phyloP scores from a whole-genome alignment of 179 eudicot species.

The Nepenthes alata region DNA sequence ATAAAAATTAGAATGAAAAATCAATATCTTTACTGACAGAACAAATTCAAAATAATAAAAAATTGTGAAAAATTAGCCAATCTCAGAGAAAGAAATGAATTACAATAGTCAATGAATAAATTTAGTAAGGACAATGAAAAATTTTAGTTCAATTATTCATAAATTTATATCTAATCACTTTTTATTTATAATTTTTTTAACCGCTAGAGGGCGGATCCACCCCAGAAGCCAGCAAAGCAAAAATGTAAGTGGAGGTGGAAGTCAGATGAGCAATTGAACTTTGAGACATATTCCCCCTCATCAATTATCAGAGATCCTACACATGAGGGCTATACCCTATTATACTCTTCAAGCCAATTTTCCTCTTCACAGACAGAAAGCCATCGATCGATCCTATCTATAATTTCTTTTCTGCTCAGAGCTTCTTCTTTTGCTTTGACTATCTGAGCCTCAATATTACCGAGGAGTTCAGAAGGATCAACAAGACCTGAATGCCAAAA shows the following conservation, averaged over 20 bases:
- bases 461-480: slow-evolving; percentile 53
- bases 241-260: no score
- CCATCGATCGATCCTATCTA: slow-evolving; percentile 54
- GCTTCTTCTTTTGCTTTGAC: slow-evolving; percentile 49
- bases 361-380: slow-evolving; percentile 65
- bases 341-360: slow-evolving; percentile 66
- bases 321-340: slow-evolving; percentile 23
- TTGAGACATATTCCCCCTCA: not conserved
- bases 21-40: no score
- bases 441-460: slow-evolving; percentile 49
- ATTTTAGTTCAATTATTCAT: no score
- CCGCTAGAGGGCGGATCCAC: no score
- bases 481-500: slow-evolving; percentile 35
- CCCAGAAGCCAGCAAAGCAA: no score
- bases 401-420: slow-evolving; percentile 49
- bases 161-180: no score
- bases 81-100: not conserved
- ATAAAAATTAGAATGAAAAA: no score
- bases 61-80: not conserved
- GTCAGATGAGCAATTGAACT: not conserved
- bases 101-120: no score
- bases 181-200: no score
- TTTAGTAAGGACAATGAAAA: no score
- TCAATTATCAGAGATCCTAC: not conserved
- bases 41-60: no score